Evolutionary conservation across 169 alveolate genomes (phyloP).

Genomic region (Besnoitia besnoiti): DNA sequence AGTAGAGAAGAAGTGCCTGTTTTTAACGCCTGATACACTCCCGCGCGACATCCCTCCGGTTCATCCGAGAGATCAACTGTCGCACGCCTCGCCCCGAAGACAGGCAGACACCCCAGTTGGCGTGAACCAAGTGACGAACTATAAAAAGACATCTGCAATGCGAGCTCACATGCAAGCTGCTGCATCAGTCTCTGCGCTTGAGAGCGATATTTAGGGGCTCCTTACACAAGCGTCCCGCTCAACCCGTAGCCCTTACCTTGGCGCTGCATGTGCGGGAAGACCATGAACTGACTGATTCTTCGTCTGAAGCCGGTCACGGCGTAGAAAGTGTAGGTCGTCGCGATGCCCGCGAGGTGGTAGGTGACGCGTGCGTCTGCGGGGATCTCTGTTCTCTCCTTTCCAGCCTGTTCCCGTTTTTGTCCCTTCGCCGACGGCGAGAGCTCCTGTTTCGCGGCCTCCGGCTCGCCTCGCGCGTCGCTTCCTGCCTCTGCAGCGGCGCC

Average conservation of each 20-base stretch:
- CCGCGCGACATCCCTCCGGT: too few relatives aligned
- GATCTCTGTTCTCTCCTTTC: not conserved
- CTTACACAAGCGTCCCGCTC: too few relatives aligned
- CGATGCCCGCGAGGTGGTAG: conserved; percentile 60
- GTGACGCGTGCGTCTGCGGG: not conserved
- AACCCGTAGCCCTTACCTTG: conserved; percentile 62
- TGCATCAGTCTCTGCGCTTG: too few relatives aligned
- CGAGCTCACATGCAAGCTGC: too few relatives aligned
- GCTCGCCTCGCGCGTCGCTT: not conserved
- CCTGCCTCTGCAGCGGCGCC: conserved; percentile 1
- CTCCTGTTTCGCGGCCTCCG: not conserved
- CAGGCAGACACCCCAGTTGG: too few relatives aligned
- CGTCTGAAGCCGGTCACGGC: conserved; percentile 65
- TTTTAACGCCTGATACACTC: too few relatives aligned
- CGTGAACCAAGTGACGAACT: too few relatives aligned
- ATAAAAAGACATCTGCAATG: too few relatives aligned
- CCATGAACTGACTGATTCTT: conserved; percentile 71
- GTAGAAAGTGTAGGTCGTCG: conserved; percentile 68
- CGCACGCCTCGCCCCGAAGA: too few relatives aligned
- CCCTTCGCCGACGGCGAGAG: not conserved
- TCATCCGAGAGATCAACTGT: too few relatives aligned
- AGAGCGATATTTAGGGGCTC: too few relatives aligned
- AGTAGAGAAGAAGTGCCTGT: too few relatives aligned
- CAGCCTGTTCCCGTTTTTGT: not conserved
- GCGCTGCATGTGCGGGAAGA: conserved; percentile 74